Evolutionary conservation across 768 basidiomycete genomes (phyloP), one percentile per base, ranked within the genome.

Genomic region (Tulasnella sp.): DNA sequence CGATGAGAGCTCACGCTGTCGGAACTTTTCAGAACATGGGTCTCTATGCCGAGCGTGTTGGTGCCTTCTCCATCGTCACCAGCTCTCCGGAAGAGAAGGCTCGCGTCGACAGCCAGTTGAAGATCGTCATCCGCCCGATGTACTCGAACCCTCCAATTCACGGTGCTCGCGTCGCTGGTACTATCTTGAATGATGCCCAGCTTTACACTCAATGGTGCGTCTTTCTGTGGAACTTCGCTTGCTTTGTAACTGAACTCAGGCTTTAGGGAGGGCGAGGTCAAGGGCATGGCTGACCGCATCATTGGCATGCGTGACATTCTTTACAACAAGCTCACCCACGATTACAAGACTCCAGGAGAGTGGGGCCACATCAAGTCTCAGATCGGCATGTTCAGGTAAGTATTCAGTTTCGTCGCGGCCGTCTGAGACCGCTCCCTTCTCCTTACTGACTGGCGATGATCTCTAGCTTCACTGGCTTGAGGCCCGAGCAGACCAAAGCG

Each of bases 131-230:
- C 82, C 92, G 98, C 18, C 96, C 96, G 58, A 92, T 98, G 91
- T 98, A 98, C 88, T 99, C 97, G 76, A 99, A 98, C 89, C 97
- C 98, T 80, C 98, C 97, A 24, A 84, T 93, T 44, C 93, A 95
- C 83, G 96, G 96, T 81, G 95, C 96, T 52, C 90, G 93, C 72
- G 92, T 98, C 83, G 96, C 94, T 80, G 91, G 89, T 84, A 89
- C 93, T 56, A 97, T 99, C 82, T 87, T 99, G 71, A 90, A 91
- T 79, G 90, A 92, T 83, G 84, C 88, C 18, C 89, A 89, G 75
- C 89, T 99, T 74, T 95, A 97, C 85, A 82, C 88, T 52, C 91
- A 97, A 84, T 99, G 98, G 88, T 86, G 80, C 79, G 84, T 83
- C 2, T 9, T 21, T 76, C 74, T 42, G 71, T 44, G 75, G 75